phyloP scores from a whole-genome alignment of 192 early-diverging fungal genomes.

The Paraglomus brasilianum region DNA sequence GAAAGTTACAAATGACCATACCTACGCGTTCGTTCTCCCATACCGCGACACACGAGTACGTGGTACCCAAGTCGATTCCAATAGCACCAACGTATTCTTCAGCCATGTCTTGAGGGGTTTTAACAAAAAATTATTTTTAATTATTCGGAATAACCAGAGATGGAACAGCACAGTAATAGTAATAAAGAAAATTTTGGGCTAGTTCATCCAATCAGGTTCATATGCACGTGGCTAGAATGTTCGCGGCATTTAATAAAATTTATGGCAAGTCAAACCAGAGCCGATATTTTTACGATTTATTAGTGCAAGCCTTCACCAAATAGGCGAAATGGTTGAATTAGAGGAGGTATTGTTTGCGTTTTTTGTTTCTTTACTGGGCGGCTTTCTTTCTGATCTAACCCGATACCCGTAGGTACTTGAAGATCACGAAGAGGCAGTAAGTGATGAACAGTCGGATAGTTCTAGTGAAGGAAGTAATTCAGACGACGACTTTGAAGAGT shows the following conservation, averaged over 20 bases:
- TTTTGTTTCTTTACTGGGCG: not conserved
- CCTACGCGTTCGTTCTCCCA: slow-evolving; percentile 55
- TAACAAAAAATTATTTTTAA: too few species aligned
- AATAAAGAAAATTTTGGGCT: too few species aligned
- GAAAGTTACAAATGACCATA: slow-evolving; percentile 14
- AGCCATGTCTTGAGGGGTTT: slow-evolving; percentile 27
- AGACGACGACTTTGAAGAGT: slow-evolving; percentile 76
- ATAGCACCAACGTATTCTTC: slow-evolving; percentile 59
- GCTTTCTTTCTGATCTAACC: not conserved
- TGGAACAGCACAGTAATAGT: too few species aligned
- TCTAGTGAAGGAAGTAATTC: slow-evolving; percentile 63
- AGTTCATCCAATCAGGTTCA: too few species aligned
- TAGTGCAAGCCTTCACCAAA: too few species aligned
- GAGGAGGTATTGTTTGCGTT: slow-evolving; percentile 10
- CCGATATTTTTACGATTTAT: too few species aligned
- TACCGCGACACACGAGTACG: slow-evolving; percentile 83
- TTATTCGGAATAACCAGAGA: too few species aligned
- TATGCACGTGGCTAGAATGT: too few species aligned
- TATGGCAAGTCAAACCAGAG: too few species aligned
- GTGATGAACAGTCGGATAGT: slow-evolving; percentile 58
- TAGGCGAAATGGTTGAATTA: slow-evolving; percentile 19
- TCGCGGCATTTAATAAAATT: too few species aligned
- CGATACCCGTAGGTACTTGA: slow-evolving; percentile 38
- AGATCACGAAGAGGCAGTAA: slow-evolving; percentile 48
- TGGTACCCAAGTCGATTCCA: slow-evolving; percentile 93